phyloP scores from a whole-genome alignment of 2,329 filamentous ascomycete genomes.

The Monilinia vaccinii-corymbosi region DNA sequence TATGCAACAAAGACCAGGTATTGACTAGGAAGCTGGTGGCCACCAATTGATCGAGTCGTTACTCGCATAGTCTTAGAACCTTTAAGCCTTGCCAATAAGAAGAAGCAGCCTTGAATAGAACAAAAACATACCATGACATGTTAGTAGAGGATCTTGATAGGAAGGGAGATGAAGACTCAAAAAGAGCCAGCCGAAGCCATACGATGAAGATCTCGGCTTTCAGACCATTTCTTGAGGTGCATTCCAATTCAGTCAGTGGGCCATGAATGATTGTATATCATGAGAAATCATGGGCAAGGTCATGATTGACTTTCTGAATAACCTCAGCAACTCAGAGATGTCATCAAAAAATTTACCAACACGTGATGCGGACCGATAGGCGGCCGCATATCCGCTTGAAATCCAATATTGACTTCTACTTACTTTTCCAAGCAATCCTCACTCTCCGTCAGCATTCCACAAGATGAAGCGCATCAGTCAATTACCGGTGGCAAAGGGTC shows the following conservation, averaged over 20 bases:
- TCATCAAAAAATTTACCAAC: accelerated
- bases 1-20: neutral
- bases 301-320: neutral
- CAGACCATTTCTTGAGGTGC: too few species aligned
- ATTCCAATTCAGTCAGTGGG: too few species aligned
- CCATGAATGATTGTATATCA: neutral
- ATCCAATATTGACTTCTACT: neutral
- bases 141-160: neutral
- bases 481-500: conserved; percentile 12
- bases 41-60: neutral
- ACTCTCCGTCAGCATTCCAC: conserved; percentile 11
- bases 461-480: conserved; percentile 27
- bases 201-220: too few species aligned
- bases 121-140: neutral
- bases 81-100: neutral
- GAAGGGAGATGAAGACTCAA: neutral
- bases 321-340: too few species aligned
- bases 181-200: too few species aligned
- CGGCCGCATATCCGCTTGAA: conserved; percentile 2
- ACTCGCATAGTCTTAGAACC: neutral
- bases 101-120: neutral
- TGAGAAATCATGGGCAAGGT: neutral
- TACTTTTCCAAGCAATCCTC: neutral
- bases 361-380: neutral
- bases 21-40: neutral